phyloP scores from a whole-genome alignment of 345 rosid genomes.

The Melaleuca alternifolia region DNA sequence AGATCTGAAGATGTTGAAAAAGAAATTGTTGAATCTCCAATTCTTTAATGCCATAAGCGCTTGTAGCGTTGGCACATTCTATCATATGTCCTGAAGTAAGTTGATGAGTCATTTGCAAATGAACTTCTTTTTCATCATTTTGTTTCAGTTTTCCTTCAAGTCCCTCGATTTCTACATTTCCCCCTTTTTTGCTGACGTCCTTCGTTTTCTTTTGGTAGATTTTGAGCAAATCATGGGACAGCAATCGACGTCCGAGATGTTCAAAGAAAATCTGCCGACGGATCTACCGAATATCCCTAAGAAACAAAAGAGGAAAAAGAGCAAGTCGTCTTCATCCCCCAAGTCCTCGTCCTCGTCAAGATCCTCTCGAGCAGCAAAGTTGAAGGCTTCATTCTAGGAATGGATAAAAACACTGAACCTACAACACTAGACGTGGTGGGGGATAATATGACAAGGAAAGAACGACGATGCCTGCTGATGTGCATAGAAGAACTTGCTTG shows the following conservation, averaged over 20 bases:
- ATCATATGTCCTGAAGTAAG: background rate
- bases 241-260: slow-evolving; percentile 15
- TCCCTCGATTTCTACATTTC: background rate
- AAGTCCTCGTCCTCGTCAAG: slow-evolving; percentile 23
- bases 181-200: background rate
- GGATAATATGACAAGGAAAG: background rate
- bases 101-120: background rate
- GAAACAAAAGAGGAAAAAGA: slow-evolving; percentile 45
- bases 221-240: slow-evolving; percentile 14
- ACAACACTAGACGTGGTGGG: slow-evolving; percentile 3
- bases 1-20: background rate
- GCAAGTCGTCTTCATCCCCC: slow-evolving; percentile 23
- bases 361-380: slow-evolving; percentile 21
- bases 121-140: background rate
- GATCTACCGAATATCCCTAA: slow-evolving; percentile 32
- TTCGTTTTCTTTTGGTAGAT: background rate
- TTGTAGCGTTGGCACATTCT: background rate
- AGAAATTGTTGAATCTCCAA: background rate
- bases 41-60: background rate
- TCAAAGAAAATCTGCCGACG: slow-evolving; percentile 13
- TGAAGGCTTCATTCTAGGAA: slow-evolving; percentile 15
- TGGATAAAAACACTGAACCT: slow-evolving; percentile 5
- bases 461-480: background rate
- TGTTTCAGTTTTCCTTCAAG: background rate
- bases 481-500: background rate